Percentiles rank a stretch among this genome's conserved stretches.
Evolutionary conservation across 768 basidiomycete genomes (phyloP).

Genomic region (Pleurotus djamor): DNA sequence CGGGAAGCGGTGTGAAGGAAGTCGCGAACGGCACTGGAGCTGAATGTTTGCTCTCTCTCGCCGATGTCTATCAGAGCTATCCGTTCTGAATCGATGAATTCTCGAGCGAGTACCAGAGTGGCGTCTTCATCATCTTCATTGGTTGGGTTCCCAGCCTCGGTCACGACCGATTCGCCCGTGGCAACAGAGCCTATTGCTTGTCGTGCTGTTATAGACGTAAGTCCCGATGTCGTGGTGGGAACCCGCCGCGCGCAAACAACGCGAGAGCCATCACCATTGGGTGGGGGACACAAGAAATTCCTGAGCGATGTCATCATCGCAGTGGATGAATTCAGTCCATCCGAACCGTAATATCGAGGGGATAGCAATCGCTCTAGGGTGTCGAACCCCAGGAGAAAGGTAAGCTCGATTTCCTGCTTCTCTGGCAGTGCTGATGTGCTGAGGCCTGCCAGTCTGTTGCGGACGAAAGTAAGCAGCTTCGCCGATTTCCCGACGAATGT

Average conservation of each 20-base stretch:
- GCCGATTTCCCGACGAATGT: conserved; percentile 84
- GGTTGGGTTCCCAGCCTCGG: too few species aligned
- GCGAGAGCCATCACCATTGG: conserved; percentile 48
- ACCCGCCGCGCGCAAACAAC: conserved; percentile 66
- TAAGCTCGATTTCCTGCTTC: conserved; percentile 37
- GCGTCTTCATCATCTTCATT: conserved; percentile 1
- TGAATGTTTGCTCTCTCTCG: conserved; percentile 51
- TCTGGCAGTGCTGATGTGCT: not conserved
- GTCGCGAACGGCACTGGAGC: conserved; percentile 68
- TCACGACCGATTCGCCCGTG: too few species aligned
- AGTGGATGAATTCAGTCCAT: conserved; percentile 23
- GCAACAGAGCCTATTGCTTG: not conserved
- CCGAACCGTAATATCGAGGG: conserved; percentile 68
- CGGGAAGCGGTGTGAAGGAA: conserved; percentile 24
- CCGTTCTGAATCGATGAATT: conserved; percentile 49
- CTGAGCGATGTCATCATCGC: conserved; percentile 57
- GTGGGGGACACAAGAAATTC: conserved; percentile 51
- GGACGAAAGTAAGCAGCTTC: conserved; percentile 52
- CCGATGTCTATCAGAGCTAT: conserved; percentile 65
- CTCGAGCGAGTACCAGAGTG: conserved; percentile 31
- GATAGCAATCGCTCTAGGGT: conserved; percentile 81
- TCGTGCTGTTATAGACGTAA: not conserved
- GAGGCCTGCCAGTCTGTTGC: conserved; percentile 24
- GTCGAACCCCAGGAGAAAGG: conserved; percentile 81
- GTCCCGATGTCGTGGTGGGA: conserved; percentile 5